A percentile compares a stretch with the other conserved stretches of the same genome.
Conservation (phyloP, 78 protist genomes). For the Guillardia theta region DNA sequence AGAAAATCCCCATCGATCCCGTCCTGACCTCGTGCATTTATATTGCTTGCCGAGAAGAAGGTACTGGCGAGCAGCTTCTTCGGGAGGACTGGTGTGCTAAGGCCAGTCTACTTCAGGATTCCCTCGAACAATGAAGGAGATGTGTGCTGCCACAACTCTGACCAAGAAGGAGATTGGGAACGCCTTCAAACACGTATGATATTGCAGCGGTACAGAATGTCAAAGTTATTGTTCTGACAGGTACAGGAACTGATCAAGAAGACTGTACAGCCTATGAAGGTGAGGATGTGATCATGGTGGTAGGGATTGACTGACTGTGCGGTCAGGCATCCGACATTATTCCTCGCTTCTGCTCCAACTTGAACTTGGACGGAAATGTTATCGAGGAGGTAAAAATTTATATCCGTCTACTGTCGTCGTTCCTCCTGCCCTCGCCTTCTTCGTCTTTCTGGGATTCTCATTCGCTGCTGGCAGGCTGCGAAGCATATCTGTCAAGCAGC, state of each 20-base stretch:
- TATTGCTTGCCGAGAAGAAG: background rate
- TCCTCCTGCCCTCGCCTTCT: no score
- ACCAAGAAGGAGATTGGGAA: constrained; percentile 31
- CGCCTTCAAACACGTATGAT: background rate
- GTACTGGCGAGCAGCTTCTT: background rate
- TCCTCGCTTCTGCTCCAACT: constrained; percentile 18
- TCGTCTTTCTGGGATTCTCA: no score
- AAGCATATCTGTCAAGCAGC: no score
- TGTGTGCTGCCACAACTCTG: background rate
- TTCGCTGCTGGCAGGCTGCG: no score
- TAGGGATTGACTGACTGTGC: no score
- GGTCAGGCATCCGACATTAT: constrained; percentile 1
- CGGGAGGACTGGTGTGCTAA: background rate
- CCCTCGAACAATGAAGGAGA: background rate
- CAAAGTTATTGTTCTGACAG: background rate
- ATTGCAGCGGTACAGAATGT: background rate
- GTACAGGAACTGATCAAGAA: background rate
- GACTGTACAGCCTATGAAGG: background rate
- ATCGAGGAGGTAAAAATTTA: no score
- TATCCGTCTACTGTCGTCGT: no score
- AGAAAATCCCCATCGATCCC: background rate
- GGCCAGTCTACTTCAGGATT: background rate
- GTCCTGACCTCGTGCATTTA: background rate
- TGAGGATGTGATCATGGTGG: no score
- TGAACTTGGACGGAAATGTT: no score